Conservation (phyloP, 1,284 basidiomycete genomes). For the Sanguinoderma infundibulare region DNA sequence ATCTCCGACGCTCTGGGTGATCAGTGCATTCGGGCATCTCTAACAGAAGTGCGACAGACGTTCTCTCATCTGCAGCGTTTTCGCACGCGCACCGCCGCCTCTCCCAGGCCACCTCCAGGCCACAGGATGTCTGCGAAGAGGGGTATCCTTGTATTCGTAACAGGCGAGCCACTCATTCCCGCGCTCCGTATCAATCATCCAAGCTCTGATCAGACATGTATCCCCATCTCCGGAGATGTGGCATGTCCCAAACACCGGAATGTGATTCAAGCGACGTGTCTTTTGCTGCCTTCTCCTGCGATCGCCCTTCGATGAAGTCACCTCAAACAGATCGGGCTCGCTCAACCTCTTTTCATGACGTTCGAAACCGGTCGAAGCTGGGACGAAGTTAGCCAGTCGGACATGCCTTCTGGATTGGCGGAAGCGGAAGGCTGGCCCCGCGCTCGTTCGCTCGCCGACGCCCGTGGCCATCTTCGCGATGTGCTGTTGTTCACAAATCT, state of each 20-base stretch:
- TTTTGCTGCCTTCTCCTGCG: constrained; percentile 3
- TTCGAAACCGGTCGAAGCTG: neutral
- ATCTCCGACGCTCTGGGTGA: neutral
- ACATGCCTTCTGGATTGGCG: constrained; percentile 13
- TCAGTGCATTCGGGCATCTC: constrained; percentile 1
- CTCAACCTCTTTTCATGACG: neutral
- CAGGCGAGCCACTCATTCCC: neutral
- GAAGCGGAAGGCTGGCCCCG: constrained; percentile 9
- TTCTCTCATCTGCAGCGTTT: constrained; percentile 22
- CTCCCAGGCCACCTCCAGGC: constrained; percentile 7
- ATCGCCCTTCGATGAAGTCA: constrained; percentile 8
- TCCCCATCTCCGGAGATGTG: neutral
- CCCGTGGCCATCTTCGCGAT: neutral
- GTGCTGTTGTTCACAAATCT: neutral
- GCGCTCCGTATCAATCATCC: constrained; percentile 8
- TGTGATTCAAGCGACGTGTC: neutral
- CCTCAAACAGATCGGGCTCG: constrained; percentile 5
- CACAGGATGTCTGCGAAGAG: constrained; percentile 1
- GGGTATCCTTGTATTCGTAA: constrained; percentile 2
- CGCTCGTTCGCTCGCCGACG: neutral
- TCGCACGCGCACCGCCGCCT: constrained; percentile 27
- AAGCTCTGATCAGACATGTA: constrained; percentile 4
- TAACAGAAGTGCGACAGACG: constrained; percentile 25
- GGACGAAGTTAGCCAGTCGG: neutral
- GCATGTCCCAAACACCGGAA: neutral